Evolutionary conservation across 345 rosid genomes (phyloP).

Genomic region (Salix viminalis): DNA sequence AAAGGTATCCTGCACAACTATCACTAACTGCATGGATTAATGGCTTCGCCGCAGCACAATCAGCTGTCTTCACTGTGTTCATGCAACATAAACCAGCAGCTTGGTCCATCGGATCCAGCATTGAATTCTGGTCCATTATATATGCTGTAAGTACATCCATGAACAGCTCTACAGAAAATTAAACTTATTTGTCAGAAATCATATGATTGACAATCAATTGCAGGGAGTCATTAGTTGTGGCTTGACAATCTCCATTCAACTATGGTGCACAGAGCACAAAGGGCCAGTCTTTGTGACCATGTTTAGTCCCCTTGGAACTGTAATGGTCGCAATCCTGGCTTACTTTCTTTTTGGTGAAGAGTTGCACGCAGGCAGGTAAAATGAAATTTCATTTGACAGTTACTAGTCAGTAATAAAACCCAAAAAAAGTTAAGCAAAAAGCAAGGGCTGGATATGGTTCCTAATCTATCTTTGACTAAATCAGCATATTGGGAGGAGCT

Average conservation of each 20-base stretch:
- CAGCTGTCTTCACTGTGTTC: constrained; percentile 23
- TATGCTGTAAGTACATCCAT: constrained; percentile 16
- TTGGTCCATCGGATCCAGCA: constrained; percentile 12
- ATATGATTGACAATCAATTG: neutral
- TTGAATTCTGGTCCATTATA: constrained; percentile 12
- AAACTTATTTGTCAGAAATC: neutral
- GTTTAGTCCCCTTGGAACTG: constrained; percentile 24
- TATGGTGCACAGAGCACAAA: constrained; percentile 27
- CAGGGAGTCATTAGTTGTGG: constrained; percentile 20
- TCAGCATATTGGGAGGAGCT: constrained; percentile 29
- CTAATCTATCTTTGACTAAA: neutral
- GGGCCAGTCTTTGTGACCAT: constrained; percentile 33
- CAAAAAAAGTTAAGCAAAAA: too few relatives aligned
- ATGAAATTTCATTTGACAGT: neutral
- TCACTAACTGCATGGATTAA: constrained; percentile 29
- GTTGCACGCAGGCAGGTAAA: constrained; percentile 22
- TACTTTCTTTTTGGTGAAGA: constrained; percentile 32
- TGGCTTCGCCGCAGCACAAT: constrained; percentile 23
- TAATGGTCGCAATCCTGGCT: constrained; percentile 19
- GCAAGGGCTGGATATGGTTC: neutral
- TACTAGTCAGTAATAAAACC: too few relatives aligned
- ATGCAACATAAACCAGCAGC: constrained; percentile 12
- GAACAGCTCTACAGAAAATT: neutral
- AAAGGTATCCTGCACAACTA: constrained; percentile 29
- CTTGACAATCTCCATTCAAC: constrained; percentile 8